Evolutionary conservation across 768 basidiomycete genomes (phyloP).

Genomic region (Pleurotus eryngii): DNA sequence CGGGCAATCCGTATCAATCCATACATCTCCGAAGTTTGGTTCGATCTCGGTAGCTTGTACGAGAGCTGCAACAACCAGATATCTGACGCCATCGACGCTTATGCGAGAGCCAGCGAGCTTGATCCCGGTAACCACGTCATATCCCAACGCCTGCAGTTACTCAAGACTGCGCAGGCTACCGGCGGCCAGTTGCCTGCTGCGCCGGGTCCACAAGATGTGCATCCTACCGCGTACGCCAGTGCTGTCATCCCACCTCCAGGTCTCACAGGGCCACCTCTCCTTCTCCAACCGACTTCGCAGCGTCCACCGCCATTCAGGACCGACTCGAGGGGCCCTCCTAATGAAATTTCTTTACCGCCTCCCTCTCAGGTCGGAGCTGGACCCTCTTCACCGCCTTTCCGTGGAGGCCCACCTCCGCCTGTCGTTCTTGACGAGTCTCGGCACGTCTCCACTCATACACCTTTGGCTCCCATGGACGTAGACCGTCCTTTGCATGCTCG

Average conservation of each 20-base stretch:
- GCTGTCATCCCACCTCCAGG: constrained; percentile 70
- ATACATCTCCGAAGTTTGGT: constrained; percentile 95
- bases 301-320: constrained; percentile 56
- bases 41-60: constrained; percentile 94
- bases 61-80: constrained; percentile 99
- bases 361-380: constrained; percentile 47
- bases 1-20: constrained; percentile 98
- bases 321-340: constrained; percentile 63
- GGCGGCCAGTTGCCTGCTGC: constrained; percentile 79
- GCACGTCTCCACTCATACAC: constrained; percentile 65
- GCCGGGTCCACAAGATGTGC: constrained; percentile 92
- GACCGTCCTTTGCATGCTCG: constrained; percentile 55
- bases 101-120: constrained; percentile 90
- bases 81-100: constrained; percentile 97
- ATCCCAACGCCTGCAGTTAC: constrained; percentile 70
- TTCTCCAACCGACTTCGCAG: constrained; percentile 49
- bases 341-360: constrained; percentile 56
- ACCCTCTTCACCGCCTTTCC: constrained; percentile 70
- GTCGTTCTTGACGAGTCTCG: constrained; percentile 74
- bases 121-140: constrained; percentile 85
- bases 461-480: constrained; percentile 77
- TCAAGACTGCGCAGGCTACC: constrained; percentile 76
- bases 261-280: constrained; percentile 62
- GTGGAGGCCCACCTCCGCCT: constrained; percentile 81
- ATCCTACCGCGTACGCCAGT: constrained; percentile 90